phyloP scores from a whole-genome alignment of 805 yeast genomes.

The Cyberlindnera samutprakarnensis region DNA sequence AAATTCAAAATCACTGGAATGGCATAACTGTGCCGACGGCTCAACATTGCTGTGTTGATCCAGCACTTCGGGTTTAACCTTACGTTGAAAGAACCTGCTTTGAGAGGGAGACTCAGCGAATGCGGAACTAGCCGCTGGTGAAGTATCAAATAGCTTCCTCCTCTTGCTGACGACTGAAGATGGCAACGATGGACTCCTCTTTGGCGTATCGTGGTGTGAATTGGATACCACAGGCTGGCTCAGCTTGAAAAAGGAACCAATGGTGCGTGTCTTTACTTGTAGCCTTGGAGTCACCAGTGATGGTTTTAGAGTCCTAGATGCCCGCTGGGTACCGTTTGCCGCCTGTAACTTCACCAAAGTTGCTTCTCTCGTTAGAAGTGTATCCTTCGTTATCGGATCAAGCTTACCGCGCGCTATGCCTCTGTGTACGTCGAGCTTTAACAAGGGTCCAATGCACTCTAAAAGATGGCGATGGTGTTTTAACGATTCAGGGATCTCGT shows the following conservation, averaged over 20 bases:
- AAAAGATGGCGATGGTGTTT: constrained; percentile 23
- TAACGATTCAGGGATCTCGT: constrained; percentile 39
- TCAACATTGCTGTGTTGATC: constrained; percentile 1
- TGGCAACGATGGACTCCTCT: no score
- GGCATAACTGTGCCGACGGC: no score
- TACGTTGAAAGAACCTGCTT: constrained; percentile 1
- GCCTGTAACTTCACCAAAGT: constrained; percentile 1
- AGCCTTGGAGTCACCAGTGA: constrained; percentile 1
- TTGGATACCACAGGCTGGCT: no score
- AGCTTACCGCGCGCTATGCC: constrained; percentile 57
- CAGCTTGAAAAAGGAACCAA: constrained; percentile 11
- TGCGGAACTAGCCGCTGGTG: no score
- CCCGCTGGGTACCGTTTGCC: neutral
- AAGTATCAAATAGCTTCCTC: constrained; percentile 1
- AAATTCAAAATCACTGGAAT: no score
- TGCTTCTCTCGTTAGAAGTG: constrained; percentile 15
- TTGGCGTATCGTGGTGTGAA: no score
- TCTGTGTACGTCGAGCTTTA: constrained; percentile 39
- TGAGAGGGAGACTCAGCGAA: no score
- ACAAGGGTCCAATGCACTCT: constrained; percentile 32
- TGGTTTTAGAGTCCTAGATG: neutral
- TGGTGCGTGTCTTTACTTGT: constrained; percentile 2
- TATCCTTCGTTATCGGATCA: constrained; percentile 43
- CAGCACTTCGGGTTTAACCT: neutral
- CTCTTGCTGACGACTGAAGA: neutral